Evolutionary conservation across 257 asterid species (phyloP).

Genomic region (Agastache rugosa): DNA sequence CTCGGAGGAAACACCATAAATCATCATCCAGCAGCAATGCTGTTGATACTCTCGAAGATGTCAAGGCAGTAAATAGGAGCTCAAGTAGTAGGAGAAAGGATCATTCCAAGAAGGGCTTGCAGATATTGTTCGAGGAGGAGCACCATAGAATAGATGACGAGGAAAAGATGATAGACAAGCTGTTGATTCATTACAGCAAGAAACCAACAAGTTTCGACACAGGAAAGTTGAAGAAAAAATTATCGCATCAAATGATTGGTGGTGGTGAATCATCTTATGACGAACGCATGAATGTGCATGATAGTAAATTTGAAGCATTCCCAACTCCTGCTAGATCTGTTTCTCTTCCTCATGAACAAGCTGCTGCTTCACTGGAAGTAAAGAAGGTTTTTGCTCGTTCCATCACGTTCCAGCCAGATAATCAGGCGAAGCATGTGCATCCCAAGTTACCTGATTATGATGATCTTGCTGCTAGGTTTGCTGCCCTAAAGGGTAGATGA

Average conservation of each 20-base stretch:
- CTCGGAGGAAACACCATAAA: slow-evolving; percentile 71
- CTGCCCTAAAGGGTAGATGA: slow-evolving; percentile 78
- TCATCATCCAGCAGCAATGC: slow-evolving; percentile 49
- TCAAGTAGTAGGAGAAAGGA: slow-evolving; percentile 80
- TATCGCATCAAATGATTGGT: slow-evolving; percentile 29
- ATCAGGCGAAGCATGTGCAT: slow-evolving; percentile 84
- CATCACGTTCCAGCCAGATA: slow-evolving; percentile 76
- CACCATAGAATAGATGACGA: slow-evolving; percentile 61
- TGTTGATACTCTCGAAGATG: slow-evolving; percentile 51
- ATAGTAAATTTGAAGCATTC: slow-evolving; percentile 39
- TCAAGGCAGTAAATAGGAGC: slow-evolving; percentile 49
- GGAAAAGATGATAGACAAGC: slow-evolving; percentile 81
- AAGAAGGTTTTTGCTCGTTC: slow-evolving; percentile 66
- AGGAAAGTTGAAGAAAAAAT: slow-evolving; percentile 47
- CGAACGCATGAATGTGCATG: slow-evolving; percentile 40
- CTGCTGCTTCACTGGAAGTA: slow-evolving; percentile 41
- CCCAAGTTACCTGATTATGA: slow-evolving; percentile 95
- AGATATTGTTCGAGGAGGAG: slow-evolving; percentile 62
- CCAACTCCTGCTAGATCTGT: slow-evolving; percentile 64
- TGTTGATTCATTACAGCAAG: slow-evolving; percentile 87
- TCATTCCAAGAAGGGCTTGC: slow-evolving; percentile 68
- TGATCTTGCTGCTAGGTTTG: slow-evolving; percentile 88
- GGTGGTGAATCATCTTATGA: slow-evolving; percentile 54
- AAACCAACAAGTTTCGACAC: slow-evolving; percentile 62
- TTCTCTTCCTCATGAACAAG: slow-evolving; percentile 70